Percentiles rank a stretch among this genome's conserved stretches.
These are phyloP conservation scores for Schizonepeta tenuifolia DNA, from an alignment of 257 asterid species.

Conservation along the genomic window DNA sequence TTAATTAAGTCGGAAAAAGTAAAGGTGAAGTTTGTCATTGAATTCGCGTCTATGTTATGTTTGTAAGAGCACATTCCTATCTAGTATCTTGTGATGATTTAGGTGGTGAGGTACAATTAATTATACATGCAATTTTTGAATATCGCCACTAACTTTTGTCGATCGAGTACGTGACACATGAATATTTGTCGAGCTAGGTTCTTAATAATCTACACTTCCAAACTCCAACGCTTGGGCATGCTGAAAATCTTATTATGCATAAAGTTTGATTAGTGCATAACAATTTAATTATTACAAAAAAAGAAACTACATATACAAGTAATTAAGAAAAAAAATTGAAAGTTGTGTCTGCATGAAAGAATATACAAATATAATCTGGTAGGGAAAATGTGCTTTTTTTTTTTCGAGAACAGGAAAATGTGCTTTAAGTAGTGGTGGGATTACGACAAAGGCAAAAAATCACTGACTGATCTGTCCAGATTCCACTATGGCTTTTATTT, in stretches of 20 bases:
- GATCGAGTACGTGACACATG: too few relatives aligned
- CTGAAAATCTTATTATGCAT: not conserved
- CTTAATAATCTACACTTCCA: too few relatives aligned
- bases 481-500: constrained; percentile 23
- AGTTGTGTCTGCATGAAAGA: constrained; percentile 16
- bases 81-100: too few relatives aligned
- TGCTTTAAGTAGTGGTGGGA: constrained; percentile 39
- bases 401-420: too few relatives aligned
- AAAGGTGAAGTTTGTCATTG: not conserved
- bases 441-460: constrained; percentile 28
- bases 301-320: not conserved
- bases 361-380: constrained; percentile 15
- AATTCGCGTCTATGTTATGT: not conserved
- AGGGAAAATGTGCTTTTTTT: constrained; percentile 2
- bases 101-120: too few relatives aligned
- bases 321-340: not conserved
- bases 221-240: too few relatives aligned
- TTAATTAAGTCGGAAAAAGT: not conserved
- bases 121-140: too few relatives aligned
- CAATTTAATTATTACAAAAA: not conserved
- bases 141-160: too few relatives aligned
- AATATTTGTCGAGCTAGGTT: too few relatives aligned
- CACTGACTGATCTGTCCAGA: constrained; percentile 44
- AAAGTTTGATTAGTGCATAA: too few relatives aligned
- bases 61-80: not conserved